Evolutionary conservation across 2,329 filamentous ascomycete species (phyloP).

Genomic region (Epichloe sylvatica): DNA sequence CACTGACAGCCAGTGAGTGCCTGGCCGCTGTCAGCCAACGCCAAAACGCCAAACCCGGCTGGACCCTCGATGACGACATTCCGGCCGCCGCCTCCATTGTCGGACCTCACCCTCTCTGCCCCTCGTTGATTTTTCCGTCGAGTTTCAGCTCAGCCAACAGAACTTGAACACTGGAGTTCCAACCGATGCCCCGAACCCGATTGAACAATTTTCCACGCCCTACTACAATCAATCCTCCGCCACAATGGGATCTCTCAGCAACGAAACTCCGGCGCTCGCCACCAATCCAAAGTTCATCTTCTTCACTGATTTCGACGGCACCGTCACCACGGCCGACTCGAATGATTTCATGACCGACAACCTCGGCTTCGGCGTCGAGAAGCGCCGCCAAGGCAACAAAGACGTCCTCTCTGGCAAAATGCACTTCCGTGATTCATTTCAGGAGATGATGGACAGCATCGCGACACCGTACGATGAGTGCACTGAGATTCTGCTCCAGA

Average conservation of each 20-base stretch:
- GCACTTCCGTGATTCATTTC: conserved; percentile 75
- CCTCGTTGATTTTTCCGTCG: not conserved
- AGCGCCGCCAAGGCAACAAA: conserved; percentile 58
- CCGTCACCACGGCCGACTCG: conserved; percentile 62
- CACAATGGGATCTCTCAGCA: conserved; percentile 29
- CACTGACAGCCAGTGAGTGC: not conserved
- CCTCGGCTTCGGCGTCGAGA: conserved; percentile 64
- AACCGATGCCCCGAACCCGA: not conserved
- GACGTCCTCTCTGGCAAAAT: conserved; percentile 59
- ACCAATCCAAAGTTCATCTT: conserved; percentile 82
- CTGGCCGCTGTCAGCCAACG: conserved; percentile 1
- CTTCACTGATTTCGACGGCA: conserved; percentile 98
- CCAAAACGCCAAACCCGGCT: not conserved
- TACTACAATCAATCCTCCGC: not conserved
- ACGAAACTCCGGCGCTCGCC: conserved; percentile 42
- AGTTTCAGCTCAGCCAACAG: not conserved
- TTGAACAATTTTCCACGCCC: not conserved
- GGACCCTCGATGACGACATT: conserved; percentile 9
- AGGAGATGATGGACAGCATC: conserved; percentile 83
- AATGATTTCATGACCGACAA: conserved; percentile 75
- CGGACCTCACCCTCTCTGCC: not conserved
- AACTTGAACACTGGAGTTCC: not conserved
- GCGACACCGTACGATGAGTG: conserved; percentile 68
- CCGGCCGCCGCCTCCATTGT: not conserved
- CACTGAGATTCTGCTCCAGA: conserved; percentile 60